A percentile compares a stretch with the other conserved stretches of the same genome.
Evolutionary conservation across 1,284 basidiomycete species (phyloP).

Genomic region (Cryptococcus floricola): DNA sequence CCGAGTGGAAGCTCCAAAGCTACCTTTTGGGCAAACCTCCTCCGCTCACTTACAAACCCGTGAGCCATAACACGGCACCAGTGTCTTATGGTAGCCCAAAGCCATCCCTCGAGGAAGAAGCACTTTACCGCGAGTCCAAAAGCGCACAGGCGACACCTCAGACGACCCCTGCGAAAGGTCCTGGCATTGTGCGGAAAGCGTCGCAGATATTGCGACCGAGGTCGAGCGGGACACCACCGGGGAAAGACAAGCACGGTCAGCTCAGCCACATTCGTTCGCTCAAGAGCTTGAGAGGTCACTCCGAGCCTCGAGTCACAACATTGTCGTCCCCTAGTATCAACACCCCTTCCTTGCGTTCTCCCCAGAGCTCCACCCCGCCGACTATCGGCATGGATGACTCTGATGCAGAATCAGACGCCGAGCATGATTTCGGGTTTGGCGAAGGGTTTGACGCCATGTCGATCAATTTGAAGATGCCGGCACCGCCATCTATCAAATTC

Average conservation of each 20-base stretch:
- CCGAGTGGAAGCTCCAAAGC: constrained; percentile 92
- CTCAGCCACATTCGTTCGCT: too few species aligned
- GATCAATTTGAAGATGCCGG: not conserved
- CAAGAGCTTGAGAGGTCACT: not conserved
- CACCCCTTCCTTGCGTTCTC: not conserved
- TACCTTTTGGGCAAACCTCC: constrained; percentile 96
- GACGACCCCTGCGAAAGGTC: not conserved
- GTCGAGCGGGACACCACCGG: not conserved
- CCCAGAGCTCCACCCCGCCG: not conserved
- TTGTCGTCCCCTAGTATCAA: not conserved
- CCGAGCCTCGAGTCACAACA: not conserved
- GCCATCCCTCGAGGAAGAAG: not conserved
- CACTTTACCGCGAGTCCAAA: not conserved
- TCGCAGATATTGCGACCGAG: constrained; percentile 4
- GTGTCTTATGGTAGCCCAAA: constrained; percentile 14
- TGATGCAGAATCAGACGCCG: not conserved
- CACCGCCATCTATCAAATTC: constrained; percentile 2
- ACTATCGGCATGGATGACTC: not conserved
- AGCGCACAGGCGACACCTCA: not conserved
- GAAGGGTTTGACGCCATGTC: constrained; percentile 15
- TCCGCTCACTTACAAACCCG: constrained; percentile 47
- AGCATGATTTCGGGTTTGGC: constrained; percentile 6
- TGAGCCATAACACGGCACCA: constrained; percentile 37
- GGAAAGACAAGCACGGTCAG: not conserved
- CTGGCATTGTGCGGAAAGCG: constrained; percentile 4